Evolutionary conservation across 768 basidiomycete species (phyloP).

Genomic region (Lactifluus pinguis): DNA sequence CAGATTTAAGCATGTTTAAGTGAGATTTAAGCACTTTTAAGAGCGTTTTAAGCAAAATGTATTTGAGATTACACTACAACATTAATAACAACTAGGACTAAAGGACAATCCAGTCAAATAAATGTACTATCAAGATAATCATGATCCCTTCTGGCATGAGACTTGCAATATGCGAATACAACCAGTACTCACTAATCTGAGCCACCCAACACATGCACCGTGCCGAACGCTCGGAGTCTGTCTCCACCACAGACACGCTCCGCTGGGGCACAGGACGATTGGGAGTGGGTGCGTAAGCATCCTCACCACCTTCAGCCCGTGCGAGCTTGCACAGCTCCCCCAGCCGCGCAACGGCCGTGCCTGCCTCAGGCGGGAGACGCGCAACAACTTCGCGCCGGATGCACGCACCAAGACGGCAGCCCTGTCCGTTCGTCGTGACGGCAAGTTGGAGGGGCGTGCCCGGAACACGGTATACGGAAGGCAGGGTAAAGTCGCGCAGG

Average conservation of each 20-base stretch:
- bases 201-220: constrained; percentile 89
- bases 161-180: constrained; percentile 61
- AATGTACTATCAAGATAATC: too few relatives aligned
- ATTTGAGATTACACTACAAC: too few relatives aligned
- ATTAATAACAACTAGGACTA: too few relatives aligned
- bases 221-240: constrained; percentile 29
- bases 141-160: constrained; percentile 66
- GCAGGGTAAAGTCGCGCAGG: constrained; percentile 85
- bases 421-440: constrained; percentile 85
- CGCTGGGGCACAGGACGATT: constrained; percentile 61
- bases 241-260: constrained; percentile 36
- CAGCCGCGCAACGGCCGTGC: constrained; percentile 64
- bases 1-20: too few relatives aligned
- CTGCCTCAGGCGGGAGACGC: constrained; percentile 60
- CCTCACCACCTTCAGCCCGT: constrained; percentile 30
- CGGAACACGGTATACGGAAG: constrained; percentile 74
- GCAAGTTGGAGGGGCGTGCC: constrained; percentile 65
- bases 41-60: too few relatives aligned
- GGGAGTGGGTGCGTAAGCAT: constrained; percentile 48
- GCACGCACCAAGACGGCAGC: constrained; percentile 75
- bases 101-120: too few relatives aligned
- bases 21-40: too few relatives aligned
- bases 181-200: constrained; percentile 96
- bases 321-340: constrained; percentile 58
- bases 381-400: constrained; percentile 78